These are phyloP conservation scores for apple (Malus domestica) DNA, from an alignment of 306 rosid genomes.

Conservation along the genomic window ASM211411v1 NC_041795.1:19571501-19572000, in stretches of 20 bases:
- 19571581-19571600: constrained; percentile 28
- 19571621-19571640: constrained; percentile 45
- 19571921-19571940: constrained; percentile 29
- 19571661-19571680: constrained; percentile 59
- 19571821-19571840: constrained; percentile 53
- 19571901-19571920: constrained; percentile 41
- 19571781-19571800: constrained; percentile 80
- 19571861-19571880: constrained; percentile 71
- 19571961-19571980: constrained; percentile 60
- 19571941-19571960: constrained; percentile 58
- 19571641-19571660: constrained; percentile 43
- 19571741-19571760: constrained; percentile 24
- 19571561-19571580: constrained; percentile 21
- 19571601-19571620: constrained; percentile 52
- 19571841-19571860: constrained; percentile 51
- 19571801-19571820: constrained; percentile 61
- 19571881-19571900: constrained; percentile 49
- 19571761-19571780: constrained; percentile 53
- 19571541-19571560: constrained; percentile 17
- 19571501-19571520: constrained; percentile 72
- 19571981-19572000: constrained; percentile 80
- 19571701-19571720: constrained; percentile 46
- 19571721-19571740: constrained; percentile 33
- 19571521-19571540: constrained; percentile 62
- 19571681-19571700: constrained; percentile 58